A percentile compares a stretch with the other conserved stretches of the same genome.
These are phyloP conservation scores for Penicillium bovifimosum DNA, from an alignment of 495 filamentous ascomycete genomes.

Conservation along the genomic window DNA sequence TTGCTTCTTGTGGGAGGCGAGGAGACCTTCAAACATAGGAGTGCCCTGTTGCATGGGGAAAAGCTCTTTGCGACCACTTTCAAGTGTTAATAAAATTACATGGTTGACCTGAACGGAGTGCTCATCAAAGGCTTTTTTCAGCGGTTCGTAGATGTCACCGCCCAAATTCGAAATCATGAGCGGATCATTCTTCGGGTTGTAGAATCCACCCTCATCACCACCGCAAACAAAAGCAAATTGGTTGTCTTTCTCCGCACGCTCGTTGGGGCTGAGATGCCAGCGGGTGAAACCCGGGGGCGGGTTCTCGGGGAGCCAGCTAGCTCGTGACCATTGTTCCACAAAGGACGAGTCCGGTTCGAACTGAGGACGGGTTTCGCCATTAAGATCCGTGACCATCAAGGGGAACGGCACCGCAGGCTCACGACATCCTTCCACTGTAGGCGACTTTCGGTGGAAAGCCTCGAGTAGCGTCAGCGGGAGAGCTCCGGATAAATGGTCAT, in stretches of 20 bases:
- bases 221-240: slow-evolving; percentile 13
- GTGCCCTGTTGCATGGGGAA: slow-evolving; percentile 41
- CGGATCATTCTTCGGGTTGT: slow-evolving; percentile 36
- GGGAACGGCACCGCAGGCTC: slow-evolving; percentile 20
- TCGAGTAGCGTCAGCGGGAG: slow-evolving; percentile 29
- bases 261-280: slow-evolving; percentile 16
- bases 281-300: slow-evolving; percentile 26
- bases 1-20: slow-evolving; percentile 23
- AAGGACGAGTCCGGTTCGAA: slow-evolving; percentile 2
- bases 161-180: slow-evolving; percentile 42
- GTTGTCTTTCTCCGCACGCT: slow-evolving; percentile 20
- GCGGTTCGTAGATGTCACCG: slow-evolving; percentile 25
- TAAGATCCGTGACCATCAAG: slow-evolving; percentile 8
- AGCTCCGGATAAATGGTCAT: slow-evolving; percentile 30
- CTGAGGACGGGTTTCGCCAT: not conserved
- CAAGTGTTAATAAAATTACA: slow-evolving; percentile 39
- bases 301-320: slow-evolving; percentile 27
- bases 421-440: slow-evolving; percentile 20
- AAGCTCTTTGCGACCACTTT: slow-evolving; percentile 44
- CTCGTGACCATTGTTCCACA: slow-evolving; percentile 16
- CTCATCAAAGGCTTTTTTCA: slow-evolving; percentile 28
- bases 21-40: slow-evolving; percentile 34
- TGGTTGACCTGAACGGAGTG: slow-evolving; percentile 35
- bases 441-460: slow-evolving; percentile 22
- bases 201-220: slow-evolving; percentile 21